Base-by-base conservation (phyloP, 2,329 filamentous ascomycete species). In the Lachnellula arida region DNA sequence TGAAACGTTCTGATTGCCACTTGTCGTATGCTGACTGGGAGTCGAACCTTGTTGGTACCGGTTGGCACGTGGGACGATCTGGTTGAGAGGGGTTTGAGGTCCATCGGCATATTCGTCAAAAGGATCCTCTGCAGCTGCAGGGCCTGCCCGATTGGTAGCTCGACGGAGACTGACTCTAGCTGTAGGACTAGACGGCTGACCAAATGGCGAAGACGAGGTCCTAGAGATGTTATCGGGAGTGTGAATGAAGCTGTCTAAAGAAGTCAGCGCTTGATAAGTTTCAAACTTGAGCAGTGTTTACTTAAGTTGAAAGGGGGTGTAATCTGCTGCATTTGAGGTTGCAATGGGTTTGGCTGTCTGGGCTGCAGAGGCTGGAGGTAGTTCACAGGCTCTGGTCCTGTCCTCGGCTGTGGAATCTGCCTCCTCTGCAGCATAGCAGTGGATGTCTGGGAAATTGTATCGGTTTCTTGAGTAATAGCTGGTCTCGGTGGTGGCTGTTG, bases 301-400 rank as follows among this genome's bases (percentile, higher is more conserved):
- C 68, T 63, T 2, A 65, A 48, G 25, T 63, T 66, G 49, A 66
- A 66, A 12, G 67, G 66, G 4, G 65, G 63, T 22, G 64, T 67
- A 37, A 65, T 46, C 37, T 69, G 66, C 35, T 67, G 64, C 19
- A 49, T 62, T 28, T 59, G 63, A 9, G 56, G 60, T 35, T 69
- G 64, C 11, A 67, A 53, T 17, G 61, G 59, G 12, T 57, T 57
- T 6, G 61, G 28, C 40, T 55, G 63, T 14, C 49, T 59, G 17
- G 47, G 11, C 4, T 61, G 59, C 3, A 46, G 22, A 47, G 53
- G 50, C 22, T 63, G 60, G 11, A 62, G 61, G 15, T 57, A 25
- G 53, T 60, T 58, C 14, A 34, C 28, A 34, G 51, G 43, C 32
- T 53, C 49, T 14, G 55, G 42, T 4, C 54, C 25, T 49, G 40